Conservation (phyloP, 1,139 yeast species). For the Pichia terricola region DNA sequence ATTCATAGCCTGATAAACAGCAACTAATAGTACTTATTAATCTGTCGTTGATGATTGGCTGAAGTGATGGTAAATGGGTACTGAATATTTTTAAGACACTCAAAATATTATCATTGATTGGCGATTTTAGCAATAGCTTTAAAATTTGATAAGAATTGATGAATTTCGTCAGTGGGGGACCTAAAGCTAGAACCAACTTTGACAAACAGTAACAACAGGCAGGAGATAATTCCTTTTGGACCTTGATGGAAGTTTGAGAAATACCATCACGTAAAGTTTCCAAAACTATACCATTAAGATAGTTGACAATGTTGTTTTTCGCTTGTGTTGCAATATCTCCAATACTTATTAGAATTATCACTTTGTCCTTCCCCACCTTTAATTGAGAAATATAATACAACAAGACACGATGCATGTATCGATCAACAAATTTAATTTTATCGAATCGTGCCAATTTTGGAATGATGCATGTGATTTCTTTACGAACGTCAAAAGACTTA, state of each 20-base stretch:
- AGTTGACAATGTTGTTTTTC: conserved; percentile 79
- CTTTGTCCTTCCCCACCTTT: conserved; percentile 62
- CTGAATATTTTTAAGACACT: conserved; percentile 62
- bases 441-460: conserved; percentile 79
- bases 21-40: conserved; percentile 64
- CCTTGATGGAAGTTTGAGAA: conserved; percentile 45
- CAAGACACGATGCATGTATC: conserved; percentile 73
- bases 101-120: conserved; percentile 72
- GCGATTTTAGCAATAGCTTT: conserved; percentile 73
- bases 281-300: conserved; percentile 68
- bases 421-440: conserved; percentile 66
- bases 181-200: conserved; percentile 79
- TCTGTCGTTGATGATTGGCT: conserved; percentile 61
- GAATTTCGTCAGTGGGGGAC: conserved; percentile 90
- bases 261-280: conserved; percentile 80
- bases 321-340: conserved; percentile 83
- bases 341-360: conserved; percentile 70
- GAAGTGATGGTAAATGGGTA: conserved; percentile 70
- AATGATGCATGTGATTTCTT: conserved; percentile 71
- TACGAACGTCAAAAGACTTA: conserved; percentile 64
- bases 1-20: conserved; percentile 75
- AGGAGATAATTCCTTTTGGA: conserved; percentile 68
- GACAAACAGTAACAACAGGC: conserved; percentile 87
- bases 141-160: conserved; percentile 66
- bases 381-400: conserved; percentile 71